Evolutionary conservation across 2,329 filamentous ascomycete genomes (phyloP).

Genomic region (Fonsecaea monophora): DNA sequence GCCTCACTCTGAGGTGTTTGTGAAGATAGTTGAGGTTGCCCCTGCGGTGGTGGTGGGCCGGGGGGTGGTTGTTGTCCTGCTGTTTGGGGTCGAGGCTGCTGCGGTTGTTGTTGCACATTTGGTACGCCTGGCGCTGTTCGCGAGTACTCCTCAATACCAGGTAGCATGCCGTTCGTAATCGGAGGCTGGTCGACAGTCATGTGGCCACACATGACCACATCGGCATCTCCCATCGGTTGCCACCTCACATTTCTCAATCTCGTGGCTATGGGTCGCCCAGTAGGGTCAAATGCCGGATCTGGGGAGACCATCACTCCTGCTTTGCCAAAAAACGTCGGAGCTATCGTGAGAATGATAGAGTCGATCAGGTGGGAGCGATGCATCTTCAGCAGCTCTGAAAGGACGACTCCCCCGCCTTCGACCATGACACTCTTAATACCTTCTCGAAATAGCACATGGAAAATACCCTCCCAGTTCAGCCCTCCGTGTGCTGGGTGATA

Average conservation of each 20-base stretch:
- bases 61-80: conserved; percentile 5
- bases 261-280: conserved; percentile 66
- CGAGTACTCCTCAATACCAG: conserved; percentile 33
- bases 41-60: not conserved
- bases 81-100: conserved; percentile 8
- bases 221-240: conserved; percentile 75
- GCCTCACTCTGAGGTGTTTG: conserved; percentile 11
- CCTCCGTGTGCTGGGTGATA: conserved; percentile 37
- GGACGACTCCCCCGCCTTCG: conserved; percentile 82
- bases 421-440: conserved; percentile 84
- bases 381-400: conserved; percentile 77
- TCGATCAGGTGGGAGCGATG: conserved; percentile 69
- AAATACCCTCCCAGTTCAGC: conserved; percentile 67
- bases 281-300: conserved; percentile 54
- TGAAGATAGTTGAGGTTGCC: conserved; percentile 2
- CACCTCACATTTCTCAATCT: conserved; percentile 70
- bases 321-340: conserved; percentile 85
- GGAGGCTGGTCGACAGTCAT: conserved; percentile 45
- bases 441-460: conserved; percentile 63
- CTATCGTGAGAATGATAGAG: conserved; percentile 85
- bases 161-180: conserved; percentile 31
- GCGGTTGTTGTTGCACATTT: conserved; percentile 13
- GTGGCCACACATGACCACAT: conserved; percentile 80
- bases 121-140: conserved; percentile 13
- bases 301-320: conserved; percentile 83